A percentile compares a stretch with the other conserved stretches of the same genome.
These are phyloP conservation scores for Purpureocillium takamizusanense DNA, from an alignment of 2,329 filamentous ascomycete genomes.

Conservation along the genomic window DNA sequence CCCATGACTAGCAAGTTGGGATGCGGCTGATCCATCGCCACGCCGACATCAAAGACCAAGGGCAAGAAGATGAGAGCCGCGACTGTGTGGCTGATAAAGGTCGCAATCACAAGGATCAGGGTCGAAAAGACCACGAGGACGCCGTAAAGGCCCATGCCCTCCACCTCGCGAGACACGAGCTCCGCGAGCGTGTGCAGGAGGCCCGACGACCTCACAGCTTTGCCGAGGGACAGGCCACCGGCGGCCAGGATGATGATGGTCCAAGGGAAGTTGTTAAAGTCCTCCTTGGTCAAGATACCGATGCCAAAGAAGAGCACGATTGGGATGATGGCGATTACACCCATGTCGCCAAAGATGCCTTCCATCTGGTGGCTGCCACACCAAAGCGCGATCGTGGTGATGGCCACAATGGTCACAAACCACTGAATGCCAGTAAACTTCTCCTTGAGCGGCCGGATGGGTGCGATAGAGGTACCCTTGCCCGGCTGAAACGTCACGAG, in stretches of 20 bases:
- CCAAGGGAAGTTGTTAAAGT: slow-evolving; percentile 99
- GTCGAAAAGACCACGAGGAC: slow-evolving; percentile 78
- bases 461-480: slow-evolving; percentile 78
- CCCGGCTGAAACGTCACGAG: slow-evolving; percentile 79
- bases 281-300: slow-evolving; percentile 93
- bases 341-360: slow-evolving; percentile 89
- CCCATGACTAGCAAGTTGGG: slow-evolving; percentile 95
- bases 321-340: slow-evolving; percentile 92
- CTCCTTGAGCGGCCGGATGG: slow-evolving; percentile 84
- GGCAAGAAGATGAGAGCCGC: slow-evolving; percentile 92
- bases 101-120: slow-evolving; percentile 85
- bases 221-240: slow-evolving; percentile 84
- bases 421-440: slow-evolving; percentile 81
- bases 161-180: slow-evolving; percentile 63
- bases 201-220: slow-evolving; percentile 88
- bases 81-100: slow-evolving; percentile 96
- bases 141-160: slow-evolving; percentile 74
- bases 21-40: slow-evolving; percentile 77
- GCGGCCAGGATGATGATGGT: slow-evolving; percentile 98
- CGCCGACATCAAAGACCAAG: slow-evolving; percentile 78
- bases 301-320: slow-evolving; percentile 95
- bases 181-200: slow-evolving; percentile 80
- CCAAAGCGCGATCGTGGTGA: slow-evolving; percentile 84
- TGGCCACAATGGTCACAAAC: slow-evolving; percentile 79
- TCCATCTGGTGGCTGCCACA: slow-evolving; percentile 88